These are phyloP conservation scores for Boletus sp. DNA, from an alignment of 1,284 basidiomycete species.

Conservation along the genomic window DNA sequence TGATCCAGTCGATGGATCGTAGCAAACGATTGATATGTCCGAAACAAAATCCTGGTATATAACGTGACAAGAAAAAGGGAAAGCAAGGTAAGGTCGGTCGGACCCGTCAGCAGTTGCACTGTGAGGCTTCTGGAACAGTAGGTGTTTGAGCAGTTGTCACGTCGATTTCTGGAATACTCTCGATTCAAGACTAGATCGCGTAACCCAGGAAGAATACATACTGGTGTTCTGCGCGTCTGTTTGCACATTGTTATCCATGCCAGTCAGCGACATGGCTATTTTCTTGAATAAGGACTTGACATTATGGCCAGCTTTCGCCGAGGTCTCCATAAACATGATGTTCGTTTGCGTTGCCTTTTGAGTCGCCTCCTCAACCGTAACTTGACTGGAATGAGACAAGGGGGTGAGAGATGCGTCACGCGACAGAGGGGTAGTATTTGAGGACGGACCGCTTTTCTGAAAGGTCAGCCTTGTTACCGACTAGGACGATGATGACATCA, in stretches of 20 bases:
- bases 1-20: slow-evolving; percentile 9
- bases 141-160: slow-evolving; percentile 62
- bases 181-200: slow-evolving; percentile 7
- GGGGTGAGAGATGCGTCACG: slow-evolving; percentile 7
- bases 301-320: slow-evolving; percentile 98
- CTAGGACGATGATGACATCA: slow-evolving; percentile 98
- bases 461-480: slow-evolving; percentile 98
- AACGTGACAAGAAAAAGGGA: slow-evolving; percentile 13
- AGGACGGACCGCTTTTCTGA: slow-evolving; percentile 78
- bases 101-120: slow-evolving; percentile 61
- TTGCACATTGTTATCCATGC: slow-evolving; percentile 84
- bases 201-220: slow-evolving; percentile 36
- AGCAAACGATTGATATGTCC: slow-evolving; percentile 15
- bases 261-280: slow-evolving; percentile 96
- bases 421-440: slow-evolving; percentile 19
- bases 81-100: not conserved
- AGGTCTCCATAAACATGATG: slow-evolving; percentile 99
- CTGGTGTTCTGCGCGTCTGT: slow-evolving; percentile 69
- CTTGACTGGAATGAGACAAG: slow-evolving; percentile 62
- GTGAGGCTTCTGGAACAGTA: slow-evolving; percentile 73
- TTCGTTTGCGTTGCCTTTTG: slow-evolving; percentile 89
- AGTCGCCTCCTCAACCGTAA: slow-evolving; percentile 97
- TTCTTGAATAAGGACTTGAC: slow-evolving; percentile 99
- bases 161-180: slow-evolving; percentile 66
- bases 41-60: slow-evolving; percentile 32